Base-by-base conservation (phyloP, 75 land plant genomes). In the Isoetes taiwanensis region DNA sequence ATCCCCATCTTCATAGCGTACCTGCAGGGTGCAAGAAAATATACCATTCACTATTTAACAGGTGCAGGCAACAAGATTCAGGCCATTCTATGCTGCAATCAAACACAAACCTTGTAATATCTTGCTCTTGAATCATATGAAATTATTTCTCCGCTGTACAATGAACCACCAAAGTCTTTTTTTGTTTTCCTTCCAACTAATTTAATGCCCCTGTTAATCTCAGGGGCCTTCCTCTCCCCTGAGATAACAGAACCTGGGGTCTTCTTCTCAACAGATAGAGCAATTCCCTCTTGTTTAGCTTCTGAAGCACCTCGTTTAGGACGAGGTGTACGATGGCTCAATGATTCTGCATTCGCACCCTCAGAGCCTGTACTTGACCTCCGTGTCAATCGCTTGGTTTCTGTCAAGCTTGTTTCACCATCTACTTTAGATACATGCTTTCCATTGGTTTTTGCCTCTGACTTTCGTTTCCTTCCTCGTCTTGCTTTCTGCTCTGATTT, bases 41-140 rank as follows among this genome's bases (percentile, higher is more conserved):
- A 58, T n/a, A 58, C 43, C 26, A 58, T 6, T 17, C 29, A 5
- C 50, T 5, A 5, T 19, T 43, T 5, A 19, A 4, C 23, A 19
- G 14, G 14, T 52, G 54, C 20, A 52, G 2, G 25, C 19, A 0
- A 17, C 54, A 17, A 57, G 23, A 8, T 32, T n/a, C n/a, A n/a
- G 12, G 26, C 28, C 11, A 54, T 14, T 54, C 12, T 57, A 23
- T 32, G 63, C 12, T 8, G 2, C 10, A 33, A 14, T 24, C 35
- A 3, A 56, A 58, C 38, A 14, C 3, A 28, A 32, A 73, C 76
- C 73, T 73, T 73, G 67, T 73, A 73, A 59, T 48, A 73, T 12
- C 43, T 33, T 41, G 56, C 67, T 41, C 57, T 57, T 1, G 55
- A 35, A 58, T 73, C 76, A 63, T 34, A 73, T 30, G 42, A 57